Evolutionary conservation across 768 basidiomycete genomes (phyloP).

Genomic region (Pisolithus sp.): DNA sequence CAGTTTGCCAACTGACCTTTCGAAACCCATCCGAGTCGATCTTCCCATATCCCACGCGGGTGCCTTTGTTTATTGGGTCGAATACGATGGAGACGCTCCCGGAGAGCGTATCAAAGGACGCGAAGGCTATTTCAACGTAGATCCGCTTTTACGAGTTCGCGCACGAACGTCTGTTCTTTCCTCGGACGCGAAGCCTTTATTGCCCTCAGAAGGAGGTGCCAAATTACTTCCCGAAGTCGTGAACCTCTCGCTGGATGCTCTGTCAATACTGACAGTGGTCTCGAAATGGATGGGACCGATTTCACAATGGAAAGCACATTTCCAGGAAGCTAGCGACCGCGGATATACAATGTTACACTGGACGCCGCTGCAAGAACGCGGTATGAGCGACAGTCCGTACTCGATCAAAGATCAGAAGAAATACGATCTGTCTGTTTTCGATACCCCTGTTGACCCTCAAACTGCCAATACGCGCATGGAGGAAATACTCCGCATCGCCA

Average conservation of each 20-base stretch:
- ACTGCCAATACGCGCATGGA: conserved; percentile 54
- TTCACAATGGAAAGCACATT: conserved; percentile 68
- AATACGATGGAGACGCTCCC: conserved; percentile 64
- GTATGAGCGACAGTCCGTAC: conserved; percentile 87
- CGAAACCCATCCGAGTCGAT: conserved; percentile 89
- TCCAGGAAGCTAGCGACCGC: conserved; percentile 76
- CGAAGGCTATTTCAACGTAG: conserved; percentile 94
- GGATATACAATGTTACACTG: conserved; percentile 99
- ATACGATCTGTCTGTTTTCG: conserved; percentile 76
- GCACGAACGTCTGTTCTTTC: conserved; percentile 71
- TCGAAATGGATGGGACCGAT: conserved; percentile 98
- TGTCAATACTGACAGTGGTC: conserved; percentile 83
- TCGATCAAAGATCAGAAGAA: conserved; percentile 83
- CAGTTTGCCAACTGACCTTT: conserved; percentile 81
- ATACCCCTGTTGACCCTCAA: conserved; percentile 33
- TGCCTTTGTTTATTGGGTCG: conserved; percentile 92
- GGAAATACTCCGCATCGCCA: conserved; percentile 60
- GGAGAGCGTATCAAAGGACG: conserved; percentile 71
- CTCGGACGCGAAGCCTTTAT: conserved; percentile 42
- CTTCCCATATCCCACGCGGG: conserved; percentile 95
- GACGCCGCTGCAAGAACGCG: conserved; percentile 90
- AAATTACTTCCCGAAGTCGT: conserved; percentile 44
- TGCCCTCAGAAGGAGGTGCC: conserved; percentile 47
- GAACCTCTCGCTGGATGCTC: conserved; percentile 78
- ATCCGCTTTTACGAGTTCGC: conserved; percentile 77